Conservation (phyloP, 176 grass and related monocot species). For the Melocanna baccifera region DNA sequence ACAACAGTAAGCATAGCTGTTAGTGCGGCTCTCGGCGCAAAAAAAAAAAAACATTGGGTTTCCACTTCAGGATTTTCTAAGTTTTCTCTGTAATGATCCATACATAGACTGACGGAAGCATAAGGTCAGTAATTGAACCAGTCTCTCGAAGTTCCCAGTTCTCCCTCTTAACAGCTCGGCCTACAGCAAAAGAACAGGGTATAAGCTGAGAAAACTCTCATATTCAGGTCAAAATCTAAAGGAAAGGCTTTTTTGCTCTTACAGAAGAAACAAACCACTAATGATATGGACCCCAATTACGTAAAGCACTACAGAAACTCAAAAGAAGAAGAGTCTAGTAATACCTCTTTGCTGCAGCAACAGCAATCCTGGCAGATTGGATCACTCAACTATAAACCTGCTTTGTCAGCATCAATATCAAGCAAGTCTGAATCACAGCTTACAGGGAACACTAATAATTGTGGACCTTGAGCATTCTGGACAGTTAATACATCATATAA, state of each 20-base stretch:
- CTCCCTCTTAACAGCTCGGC: neutral
- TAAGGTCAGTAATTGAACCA: neutral
- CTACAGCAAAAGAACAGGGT: neutral
- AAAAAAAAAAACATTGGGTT: neutral
- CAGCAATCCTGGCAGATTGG: neutral
- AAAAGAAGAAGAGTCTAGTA: neutral
- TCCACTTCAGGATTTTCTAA: neutral
- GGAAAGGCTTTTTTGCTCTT: neutral
- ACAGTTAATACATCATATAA: constrained; percentile 21
- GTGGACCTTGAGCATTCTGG: neutral
- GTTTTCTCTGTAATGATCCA: neutral
- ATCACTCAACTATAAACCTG: neutral
- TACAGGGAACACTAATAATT: neutral
- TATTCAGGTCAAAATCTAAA: neutral
- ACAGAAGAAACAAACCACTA: neutral
- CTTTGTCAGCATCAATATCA: neutral
- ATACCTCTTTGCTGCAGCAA: neutral
- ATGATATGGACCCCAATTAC: neutral
- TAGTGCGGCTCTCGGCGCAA: neutral
- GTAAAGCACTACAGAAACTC: neutral
- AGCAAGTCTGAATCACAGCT: neutral
- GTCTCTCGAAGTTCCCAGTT: neutral
- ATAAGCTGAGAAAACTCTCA: neutral
- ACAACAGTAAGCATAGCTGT: neutral
- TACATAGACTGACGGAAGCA: neutral